Evolutionary conservation across 2,329 filamentous ascomycete genomes (phyloP).

Genomic region (Verticillium longisporum): DNA sequence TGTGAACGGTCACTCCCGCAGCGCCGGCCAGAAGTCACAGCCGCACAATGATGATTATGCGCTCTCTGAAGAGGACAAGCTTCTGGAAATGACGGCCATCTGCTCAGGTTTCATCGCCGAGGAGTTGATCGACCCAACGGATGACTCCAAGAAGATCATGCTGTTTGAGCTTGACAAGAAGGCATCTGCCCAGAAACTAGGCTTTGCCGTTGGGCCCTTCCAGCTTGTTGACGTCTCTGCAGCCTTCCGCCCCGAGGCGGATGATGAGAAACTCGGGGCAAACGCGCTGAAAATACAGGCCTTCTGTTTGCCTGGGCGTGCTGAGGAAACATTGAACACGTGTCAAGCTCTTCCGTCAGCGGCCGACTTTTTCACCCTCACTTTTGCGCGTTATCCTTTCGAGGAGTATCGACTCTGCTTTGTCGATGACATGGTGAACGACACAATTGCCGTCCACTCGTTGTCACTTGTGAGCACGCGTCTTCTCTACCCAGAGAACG

Average conservation of each 20-base stretch:
- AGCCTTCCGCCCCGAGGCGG: conserved; percentile 81
- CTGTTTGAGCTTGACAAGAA: conserved; percentile 72
- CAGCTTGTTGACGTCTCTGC: conserved; percentile 82
- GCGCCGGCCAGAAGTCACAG: conserved; percentile 28
- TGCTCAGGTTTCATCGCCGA: conserved; percentile 87
- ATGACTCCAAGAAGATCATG: conserved; percentile 79
- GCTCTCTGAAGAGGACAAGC: conserved; percentile 71
- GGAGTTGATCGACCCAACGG: conserved; percentile 68
- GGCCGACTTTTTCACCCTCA: conserved; percentile 85
- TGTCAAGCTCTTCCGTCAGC: conserved; percentile 79
- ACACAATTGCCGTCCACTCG: conserved; percentile 72
- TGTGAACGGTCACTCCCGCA: conserved; percentile 20
- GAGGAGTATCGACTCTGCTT: conserved; percentile 90
- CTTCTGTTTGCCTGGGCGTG: conserved; percentile 81
- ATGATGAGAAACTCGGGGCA: conserved; percentile 83
- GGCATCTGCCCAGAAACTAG: conserved; percentile 80
- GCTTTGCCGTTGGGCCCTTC: conserved; percentile 91
- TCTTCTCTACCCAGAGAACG: conserved; percentile 74
- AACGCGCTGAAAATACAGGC: conserved; percentile 85
- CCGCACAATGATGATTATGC: conserved; percentile 28
- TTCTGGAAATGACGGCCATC: conserved; percentile 81
- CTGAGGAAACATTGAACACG: conserved; percentile 78
- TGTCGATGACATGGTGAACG: conserved; percentile 76
- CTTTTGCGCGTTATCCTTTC: conserved; percentile 86
- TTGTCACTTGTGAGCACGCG: conserved; percentile 83